Base-by-base conservation (phyloP, 805 yeast genomes). In the Lipomyces orientalis region DNA sequence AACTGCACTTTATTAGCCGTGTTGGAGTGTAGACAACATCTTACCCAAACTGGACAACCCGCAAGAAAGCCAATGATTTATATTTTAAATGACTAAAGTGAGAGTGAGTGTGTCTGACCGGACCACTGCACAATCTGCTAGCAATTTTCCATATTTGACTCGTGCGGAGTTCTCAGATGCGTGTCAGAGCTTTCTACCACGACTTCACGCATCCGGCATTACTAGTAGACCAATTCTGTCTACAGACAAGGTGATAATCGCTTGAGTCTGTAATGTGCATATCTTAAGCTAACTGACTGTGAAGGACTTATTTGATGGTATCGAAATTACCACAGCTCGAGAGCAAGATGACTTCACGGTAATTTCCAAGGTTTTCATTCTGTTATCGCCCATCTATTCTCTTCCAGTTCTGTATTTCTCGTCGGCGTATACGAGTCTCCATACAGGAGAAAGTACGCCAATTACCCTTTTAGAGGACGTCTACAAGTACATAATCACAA, bases 321-420 rank as follows among this genome's bases (percentile, higher is more conserved):
- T 60, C 14, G 64, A 56, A 46, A 43, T 62, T 34, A 54, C 49
- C 22, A 19, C 54, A 14, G 35, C 12, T 19, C 25, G 33, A 10
- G 61, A 62, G n/a, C 33, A 57, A 8, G 29, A 19, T 6, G 55
- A 22, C 37, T 54, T 31, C 19, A 59, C 58, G 6, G 54, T 64
- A 8, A 56, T 25, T 39, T 46, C 60, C 4, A 54, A 12, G 3
- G 59, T 31, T 9, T 64, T 67, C 22, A 37, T 68, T 16, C 33
- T 68, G 35, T 54, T 67, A 4, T 66, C 71, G n/a, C 62, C 67
- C 4, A 43, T 54, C 10, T 66, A 63, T 57, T 22, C 56, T 4
- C 62, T 67, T 4, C 71, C 71, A 6, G 62, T 39, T n/a, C 57
- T 67, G 54, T 68, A 67, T 31, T 68, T 68, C 51, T 19, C 52